Evolutionary conservation across 1,139 yeast genomes (phyloP).

Genomic region (Pichia sp.): DNA sequence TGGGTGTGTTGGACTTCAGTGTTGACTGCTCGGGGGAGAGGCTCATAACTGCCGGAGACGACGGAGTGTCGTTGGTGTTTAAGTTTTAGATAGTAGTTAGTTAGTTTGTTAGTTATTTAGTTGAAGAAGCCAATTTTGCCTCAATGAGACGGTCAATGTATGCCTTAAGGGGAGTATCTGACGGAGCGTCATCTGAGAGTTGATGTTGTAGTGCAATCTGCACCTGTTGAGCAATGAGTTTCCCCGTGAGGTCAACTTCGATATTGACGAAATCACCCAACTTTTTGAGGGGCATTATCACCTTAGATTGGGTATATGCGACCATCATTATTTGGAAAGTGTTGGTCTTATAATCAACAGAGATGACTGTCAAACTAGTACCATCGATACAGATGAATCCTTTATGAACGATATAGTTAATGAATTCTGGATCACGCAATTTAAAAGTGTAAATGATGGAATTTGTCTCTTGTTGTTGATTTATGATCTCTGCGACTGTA

Average conservation of each 20-base stretch:
- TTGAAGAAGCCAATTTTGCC: conserved; percentile 33
- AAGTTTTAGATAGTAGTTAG: conserved; percentile 3
- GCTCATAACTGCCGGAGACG: conserved; percentile 94
- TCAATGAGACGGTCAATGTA: conserved; percentile 49
- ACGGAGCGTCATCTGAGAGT: conserved; percentile 33
- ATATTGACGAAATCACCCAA: conserved; percentile 69
- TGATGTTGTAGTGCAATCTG: conserved; percentile 48
- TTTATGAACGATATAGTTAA: conserved; percentile 84
- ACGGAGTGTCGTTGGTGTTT: conserved; percentile 82
- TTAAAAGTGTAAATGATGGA: conserved; percentile 71
- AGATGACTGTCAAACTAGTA: conserved; percentile 83
- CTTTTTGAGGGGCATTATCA: conserved; percentile 59
- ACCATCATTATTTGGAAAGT: conserved; percentile 86
- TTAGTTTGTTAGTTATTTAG: conserved; percentile 18
- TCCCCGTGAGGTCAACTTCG: conserved; percentile 93
- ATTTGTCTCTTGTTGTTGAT: conserved; percentile 58
- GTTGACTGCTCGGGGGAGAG: conserved; percentile 49
- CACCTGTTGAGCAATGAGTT: conserved; percentile 83
- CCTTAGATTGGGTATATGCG: conserved; percentile 82
- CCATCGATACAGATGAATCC: conserved; percentile 94
- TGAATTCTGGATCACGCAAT: conserved; percentile 56
- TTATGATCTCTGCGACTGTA: conserved; percentile 65
- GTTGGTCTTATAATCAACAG: conserved; percentile 50
- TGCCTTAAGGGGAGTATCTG: conserved; percentile 29
- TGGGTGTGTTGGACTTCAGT: conserved; percentile 86